Evolutionary conservation across 352 stramenopile species (phyloP).

Genomic region (Pythium aquatile): DNA sequence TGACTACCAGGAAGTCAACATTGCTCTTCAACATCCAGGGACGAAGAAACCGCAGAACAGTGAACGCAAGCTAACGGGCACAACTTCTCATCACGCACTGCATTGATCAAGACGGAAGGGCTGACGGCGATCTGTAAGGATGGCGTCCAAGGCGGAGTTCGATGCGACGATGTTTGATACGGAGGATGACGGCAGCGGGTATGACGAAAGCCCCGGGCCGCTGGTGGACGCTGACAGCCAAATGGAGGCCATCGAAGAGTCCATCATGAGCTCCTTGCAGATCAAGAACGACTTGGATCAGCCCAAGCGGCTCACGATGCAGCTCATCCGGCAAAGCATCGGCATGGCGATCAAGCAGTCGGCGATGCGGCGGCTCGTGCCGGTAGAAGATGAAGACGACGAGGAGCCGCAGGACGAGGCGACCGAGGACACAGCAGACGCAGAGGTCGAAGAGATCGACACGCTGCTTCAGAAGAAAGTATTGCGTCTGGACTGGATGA

Average conservation of each 20-base stretch:
- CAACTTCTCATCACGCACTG: no score
- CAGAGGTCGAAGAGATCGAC: constrained; percentile 36
- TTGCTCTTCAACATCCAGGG: constrained; percentile 6
- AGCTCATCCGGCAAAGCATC: constrained; percentile 59
- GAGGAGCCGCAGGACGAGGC: constrained; percentile 4
- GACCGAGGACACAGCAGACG: constrained; percentile 19
- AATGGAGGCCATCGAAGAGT: constrained; percentile 56
- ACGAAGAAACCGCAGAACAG: constrained; percentile 12
- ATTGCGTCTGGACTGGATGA: constrained; percentile 70
- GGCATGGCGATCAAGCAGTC: constrained; percentile 19
- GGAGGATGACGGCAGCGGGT: constrained; percentile 11
- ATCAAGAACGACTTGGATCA: constrained; percentile 33
- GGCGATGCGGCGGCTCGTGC: not conserved
- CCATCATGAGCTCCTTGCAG: constrained; percentile 38
- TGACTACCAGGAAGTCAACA: not conserved
- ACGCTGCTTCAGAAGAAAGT: constrained; percentile 51
- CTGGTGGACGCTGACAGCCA: constrained; percentile 39
- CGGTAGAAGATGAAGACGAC: constrained; percentile 19
- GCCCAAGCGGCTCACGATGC: constrained; percentile 55
- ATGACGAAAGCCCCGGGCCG: constrained; percentile 1
- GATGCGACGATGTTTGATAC: constrained; percentile 14
- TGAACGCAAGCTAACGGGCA: constrained; percentile 11
- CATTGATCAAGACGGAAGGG: no score
- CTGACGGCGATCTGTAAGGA: not conserved
- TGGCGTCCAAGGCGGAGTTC: not conserved